These are phyloP conservation scores for Aspergillaceae sp. DNA, from an alignment of 2,329 filamentous ascomycete genomes.

Conservation along the genomic window DNA sequence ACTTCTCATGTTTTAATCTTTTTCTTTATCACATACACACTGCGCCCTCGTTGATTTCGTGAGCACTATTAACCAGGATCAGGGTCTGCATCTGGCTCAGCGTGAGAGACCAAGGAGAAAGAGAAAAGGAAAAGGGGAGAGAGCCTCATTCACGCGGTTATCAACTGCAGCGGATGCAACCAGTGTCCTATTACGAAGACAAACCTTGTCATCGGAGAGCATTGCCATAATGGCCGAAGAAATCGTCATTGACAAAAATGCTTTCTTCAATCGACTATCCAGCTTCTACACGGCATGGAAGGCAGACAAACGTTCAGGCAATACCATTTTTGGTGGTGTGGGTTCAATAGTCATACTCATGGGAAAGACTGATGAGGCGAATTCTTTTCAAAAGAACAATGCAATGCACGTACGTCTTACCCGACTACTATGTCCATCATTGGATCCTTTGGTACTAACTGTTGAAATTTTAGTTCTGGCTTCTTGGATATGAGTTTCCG, in stretches of 20 bases:
- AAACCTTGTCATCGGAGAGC: neutral
- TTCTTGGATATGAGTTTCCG: conserved; percentile 96
- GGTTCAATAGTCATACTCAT: conserved; percentile 82
- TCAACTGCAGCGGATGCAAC: neutral
- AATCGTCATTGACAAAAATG: conserved; percentile 89
- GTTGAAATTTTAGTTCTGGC: conserved; percentile 66
- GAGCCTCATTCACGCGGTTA: neutral
- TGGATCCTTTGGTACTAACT: neutral
- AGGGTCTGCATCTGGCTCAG: too few species aligned
- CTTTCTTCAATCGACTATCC: conserved; percentile 87
- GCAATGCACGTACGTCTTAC: conserved; percentile 71
- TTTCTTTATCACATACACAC: too few species aligned
- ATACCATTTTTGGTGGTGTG: conserved; percentile 75
- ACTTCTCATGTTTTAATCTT: too few species aligned
- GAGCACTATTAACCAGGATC: too few species aligned
- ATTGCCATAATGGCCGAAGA: conserved; percentile 55
- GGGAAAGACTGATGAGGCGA: conserved; percentile 86
- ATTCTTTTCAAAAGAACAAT: conserved; percentile 89
- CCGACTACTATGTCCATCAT: neutral
- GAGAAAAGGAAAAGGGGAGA: neutral
- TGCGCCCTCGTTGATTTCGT: too few species aligned
- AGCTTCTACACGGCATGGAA: conserved; percentile 90
- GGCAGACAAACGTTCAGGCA: conserved; percentile 81
- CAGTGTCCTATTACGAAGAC: neutral
- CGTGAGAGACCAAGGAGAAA: too few species aligned